Evolutionary conservation across 108 stramenopile genomes (phyloP).

Genomic region (Nitzschia sp.): DNA sequence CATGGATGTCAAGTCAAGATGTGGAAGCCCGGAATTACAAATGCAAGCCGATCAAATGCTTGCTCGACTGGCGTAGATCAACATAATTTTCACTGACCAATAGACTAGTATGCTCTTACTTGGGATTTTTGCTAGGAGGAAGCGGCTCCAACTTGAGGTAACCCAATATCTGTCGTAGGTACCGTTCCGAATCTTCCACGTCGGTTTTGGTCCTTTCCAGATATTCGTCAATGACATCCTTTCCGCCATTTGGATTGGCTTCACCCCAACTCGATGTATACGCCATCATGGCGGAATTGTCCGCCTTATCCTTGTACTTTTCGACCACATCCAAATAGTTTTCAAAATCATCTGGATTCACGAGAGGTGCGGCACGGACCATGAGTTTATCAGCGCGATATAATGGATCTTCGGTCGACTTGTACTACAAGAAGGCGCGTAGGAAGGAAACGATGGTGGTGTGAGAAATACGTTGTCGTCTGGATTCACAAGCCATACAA

Average conservation of each 20-base stretch:
- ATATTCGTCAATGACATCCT: conserved; percentile 80
- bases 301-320: conserved; percentile 71
- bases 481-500: too few relatives aligned
- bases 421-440: too few relatives aligned
- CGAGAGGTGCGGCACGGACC: conserved; percentile 57
- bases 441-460: too few relatives aligned
- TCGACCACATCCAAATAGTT: conserved; percentile 75
- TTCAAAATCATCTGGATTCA: conserved; percentile 60
- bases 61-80: conserved; percentile 31
- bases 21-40: conserved; percentile 71
- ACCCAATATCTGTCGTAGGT: conserved; percentile 53
- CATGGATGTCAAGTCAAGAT: conserved; percentile 60
- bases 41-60: conserved; percentile 61
- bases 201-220: conserved; percentile 65
- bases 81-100: too few relatives aligned
- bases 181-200: conserved; percentile 58
- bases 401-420: conserved; percentile 61
- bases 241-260: conserved; percentile 71
- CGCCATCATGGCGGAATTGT: conserved; percentile 57
- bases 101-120: too few relatives aligned
- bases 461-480: too few relatives aligned
- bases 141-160: conserved; percentile 65
- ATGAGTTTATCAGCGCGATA: conserved; percentile 74
- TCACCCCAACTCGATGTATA: conserved; percentile 37
- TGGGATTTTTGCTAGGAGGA: conserved; percentile 47